phyloP scores from a whole-genome alignment of 108 stramenopile genomes.

The Fistulifera pelliculosa region DNA sequence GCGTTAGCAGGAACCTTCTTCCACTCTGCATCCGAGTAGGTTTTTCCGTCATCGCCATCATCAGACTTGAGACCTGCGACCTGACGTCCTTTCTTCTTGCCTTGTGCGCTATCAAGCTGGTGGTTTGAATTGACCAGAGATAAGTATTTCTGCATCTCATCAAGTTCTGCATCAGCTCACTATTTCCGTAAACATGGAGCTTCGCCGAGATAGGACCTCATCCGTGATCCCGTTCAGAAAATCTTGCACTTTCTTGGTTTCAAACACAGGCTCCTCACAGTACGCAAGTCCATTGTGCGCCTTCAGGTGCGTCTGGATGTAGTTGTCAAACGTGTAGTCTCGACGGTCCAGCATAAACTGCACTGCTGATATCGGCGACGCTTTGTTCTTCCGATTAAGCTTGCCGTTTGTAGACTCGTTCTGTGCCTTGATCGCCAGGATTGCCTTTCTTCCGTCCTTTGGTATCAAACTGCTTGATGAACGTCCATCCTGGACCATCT shows the following conservation, averaged over 20 bases:
- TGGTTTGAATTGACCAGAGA: too few relatives aligned
- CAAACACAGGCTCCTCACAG: conserved; percentile 5
- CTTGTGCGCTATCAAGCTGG: too few relatives aligned
- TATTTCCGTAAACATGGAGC: too few relatives aligned
- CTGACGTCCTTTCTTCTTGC: too few relatives aligned
- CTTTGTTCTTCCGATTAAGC: conserved; percentile 2
- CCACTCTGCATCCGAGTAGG: too few relatives aligned
- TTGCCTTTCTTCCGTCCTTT: conserved; percentile 12
- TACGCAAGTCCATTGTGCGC: conserved; percentile 10
- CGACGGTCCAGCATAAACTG: not conserved
- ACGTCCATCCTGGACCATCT: conserved; percentile 11
- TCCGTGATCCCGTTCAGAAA: conserved; percentile 9
- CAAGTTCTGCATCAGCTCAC: too few relatives aligned
- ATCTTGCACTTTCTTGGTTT: conserved; percentile 8
- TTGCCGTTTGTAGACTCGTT: not conserved
- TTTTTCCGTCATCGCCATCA: too few relatives aligned
- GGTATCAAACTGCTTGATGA: conserved; percentile 8
- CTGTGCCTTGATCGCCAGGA: conserved; percentile 8
- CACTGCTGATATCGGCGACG: not conserved
- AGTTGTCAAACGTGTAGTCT: conserved; percentile 2
- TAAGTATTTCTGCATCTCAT: too few relatives aligned
- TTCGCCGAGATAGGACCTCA: too few relatives aligned
- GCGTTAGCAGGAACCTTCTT: too few relatives aligned
- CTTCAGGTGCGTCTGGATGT: conserved; percentile 1
- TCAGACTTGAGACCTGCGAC: too few relatives aligned